Evolutionary conservation across 495 filamentous ascomycete species (phyloP).

Genomic region (Tuber microsphaerosporum): DNA sequence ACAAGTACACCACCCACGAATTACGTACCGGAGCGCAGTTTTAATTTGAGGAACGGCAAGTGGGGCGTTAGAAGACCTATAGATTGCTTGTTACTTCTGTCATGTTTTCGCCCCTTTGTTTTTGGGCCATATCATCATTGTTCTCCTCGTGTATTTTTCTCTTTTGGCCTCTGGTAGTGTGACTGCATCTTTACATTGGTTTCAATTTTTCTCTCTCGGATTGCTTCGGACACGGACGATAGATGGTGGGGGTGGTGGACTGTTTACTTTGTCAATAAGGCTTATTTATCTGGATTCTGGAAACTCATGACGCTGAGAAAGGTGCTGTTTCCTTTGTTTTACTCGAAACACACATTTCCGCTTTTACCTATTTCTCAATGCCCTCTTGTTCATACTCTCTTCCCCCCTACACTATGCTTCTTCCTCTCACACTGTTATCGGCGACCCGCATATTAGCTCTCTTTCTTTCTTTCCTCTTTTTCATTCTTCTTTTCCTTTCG

Average conservation of each 20-base stretch:
- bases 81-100: slow-evolving; percentile 10
- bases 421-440: not conserved
- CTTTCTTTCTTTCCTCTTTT: not conserved
- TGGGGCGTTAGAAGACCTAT: slow-evolving; percentile 8
- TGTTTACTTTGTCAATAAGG: not conserved
- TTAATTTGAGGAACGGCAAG: slow-evolving; percentile 5
- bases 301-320: not conserved
- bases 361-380: not conserved
- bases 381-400: slow-evolving; percentile 1
- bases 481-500: not conserved
- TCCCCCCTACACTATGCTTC: not conserved
- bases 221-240: not conserved
- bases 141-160: slow-evolving; percentile 15
- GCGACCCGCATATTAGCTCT: not conserved
- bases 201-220: not conserved
- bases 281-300: not conserved
- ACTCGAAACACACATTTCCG: not conserved
- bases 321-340: not conserved
- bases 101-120: slow-evolving; percentile 5
- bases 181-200: not conserved
- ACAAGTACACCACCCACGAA: slow-evolving; percentile 16
- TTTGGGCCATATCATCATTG: slow-evolving; percentile 14
- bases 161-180: slow-evolving; percentile 16
- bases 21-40: slow-evolving; percentile 8
- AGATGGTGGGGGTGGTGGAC: not conserved